Conservation (phyloP, 2,329 filamentous ascomycete genomes). For the Chaetomiaceae sp. region DNA sequence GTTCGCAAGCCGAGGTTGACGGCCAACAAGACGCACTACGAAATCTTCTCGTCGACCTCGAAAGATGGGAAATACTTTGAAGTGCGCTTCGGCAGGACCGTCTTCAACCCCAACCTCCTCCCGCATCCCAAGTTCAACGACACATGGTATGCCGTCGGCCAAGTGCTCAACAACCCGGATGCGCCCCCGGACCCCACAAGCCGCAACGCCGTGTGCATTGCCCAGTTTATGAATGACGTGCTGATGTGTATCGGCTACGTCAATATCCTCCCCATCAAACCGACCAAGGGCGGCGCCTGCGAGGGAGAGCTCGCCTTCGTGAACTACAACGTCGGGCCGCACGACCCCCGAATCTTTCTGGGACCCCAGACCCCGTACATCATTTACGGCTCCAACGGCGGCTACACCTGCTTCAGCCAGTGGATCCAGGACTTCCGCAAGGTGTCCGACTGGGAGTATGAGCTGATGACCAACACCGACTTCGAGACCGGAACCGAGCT, state of each 20-base stretch:
- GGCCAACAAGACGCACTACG: conserved; percentile 27
- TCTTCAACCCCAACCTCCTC: conserved; percentile 54
- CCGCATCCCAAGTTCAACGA: conserved; percentile 46
- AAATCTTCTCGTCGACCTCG: conserved; percentile 45
- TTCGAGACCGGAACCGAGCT: conserved; percentile 47
- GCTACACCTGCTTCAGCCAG: conserved; percentile 51
- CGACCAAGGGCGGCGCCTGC: conserved; percentile 43
- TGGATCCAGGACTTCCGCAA: conserved; percentile 51
- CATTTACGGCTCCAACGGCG: conserved; percentile 52
- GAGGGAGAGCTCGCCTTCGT: conserved; percentile 39
- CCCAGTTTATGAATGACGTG: conserved; percentile 36
- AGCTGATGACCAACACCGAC: conserved; percentile 23
- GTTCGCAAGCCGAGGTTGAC: conserved; percentile 4
- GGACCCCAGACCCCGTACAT: conserved; percentile 47
- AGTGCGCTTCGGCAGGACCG: conserved; percentile 41
- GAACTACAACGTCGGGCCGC: conserved; percentile 45
- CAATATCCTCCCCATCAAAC: conserved; percentile 40
- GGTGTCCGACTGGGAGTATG: conserved; percentile 41
- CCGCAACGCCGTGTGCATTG: conserved; percentile 37
- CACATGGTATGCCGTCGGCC: conserved; percentile 49
- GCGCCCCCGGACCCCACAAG: conserved; percentile 31
- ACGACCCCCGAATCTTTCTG: conserved; percentile 55
- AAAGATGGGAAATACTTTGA: conserved; percentile 43
- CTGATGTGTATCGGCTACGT: conserved; percentile 41
- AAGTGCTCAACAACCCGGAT: conserved; percentile 33